These are phyloP conservation scores for Monosporascus sp. DNA, from an alignment of 2,329 filamentous ascomycete genomes.

Conservation along the genomic window DNA sequence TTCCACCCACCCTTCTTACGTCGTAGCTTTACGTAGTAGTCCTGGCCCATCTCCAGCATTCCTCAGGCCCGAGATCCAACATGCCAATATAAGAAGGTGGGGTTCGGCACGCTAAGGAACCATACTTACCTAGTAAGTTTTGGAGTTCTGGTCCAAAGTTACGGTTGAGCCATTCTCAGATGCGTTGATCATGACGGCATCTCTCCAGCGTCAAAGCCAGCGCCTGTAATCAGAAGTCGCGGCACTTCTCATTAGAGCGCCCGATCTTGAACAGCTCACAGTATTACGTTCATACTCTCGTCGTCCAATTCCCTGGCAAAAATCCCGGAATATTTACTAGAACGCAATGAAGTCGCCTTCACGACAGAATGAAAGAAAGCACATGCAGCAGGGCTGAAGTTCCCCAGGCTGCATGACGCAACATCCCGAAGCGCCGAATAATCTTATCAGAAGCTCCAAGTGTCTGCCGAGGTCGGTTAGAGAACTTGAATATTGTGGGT, in stretches of 20 bases:
- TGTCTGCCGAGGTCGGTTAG: constrained; percentile 15
- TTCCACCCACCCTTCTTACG: too few relatives aligned
- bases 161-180: background rate
- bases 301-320: too few relatives aligned
- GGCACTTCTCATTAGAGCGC: too few relatives aligned
- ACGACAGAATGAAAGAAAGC: background rate
- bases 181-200: constrained; percentile 15
- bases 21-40: too few relatives aligned
- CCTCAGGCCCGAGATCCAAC: background rate
- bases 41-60: background rate
- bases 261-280: background rate
- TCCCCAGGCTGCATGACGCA: background rate
- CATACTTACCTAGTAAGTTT: background rate
- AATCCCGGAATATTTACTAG: background rate
- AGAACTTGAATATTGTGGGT: background rate
- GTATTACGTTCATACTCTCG: constrained; percentile 1
- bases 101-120: constrained; percentile 16
- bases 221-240: too few relatives aligned
- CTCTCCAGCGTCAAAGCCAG: background rate
- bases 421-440: constrained; percentile 14
- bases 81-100: constrained; percentile 2
- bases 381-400: too few relatives aligned
- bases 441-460: constrained; percentile 1
- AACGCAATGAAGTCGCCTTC: background rate
- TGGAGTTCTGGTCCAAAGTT: too few relatives aligned